Evolutionary conservation across 441 rosid genomes (phyloP), one percentile per base, ranked within the genome.

Genomic region (Breynia disticha): DNA sequence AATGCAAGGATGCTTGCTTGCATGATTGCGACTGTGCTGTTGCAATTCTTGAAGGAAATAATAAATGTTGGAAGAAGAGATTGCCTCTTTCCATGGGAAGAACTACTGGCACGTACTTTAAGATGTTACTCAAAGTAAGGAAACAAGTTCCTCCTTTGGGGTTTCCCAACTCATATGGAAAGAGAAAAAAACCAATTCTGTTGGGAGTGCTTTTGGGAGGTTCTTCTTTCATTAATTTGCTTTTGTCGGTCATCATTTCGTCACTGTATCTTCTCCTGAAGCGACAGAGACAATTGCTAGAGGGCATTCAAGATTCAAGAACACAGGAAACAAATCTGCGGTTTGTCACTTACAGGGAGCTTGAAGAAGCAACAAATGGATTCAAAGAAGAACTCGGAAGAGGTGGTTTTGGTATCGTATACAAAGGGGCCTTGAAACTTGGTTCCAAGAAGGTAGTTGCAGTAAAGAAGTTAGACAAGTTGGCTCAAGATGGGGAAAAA

Each of bases 381-480:
- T 51, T 51, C 39, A 51, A 15, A 19, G 42, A 51, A 51, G 39
- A 21, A 24, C 11, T 51, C 14, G 55, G 55, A 12, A 24, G 55
- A 15, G 55, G 55, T 24, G 38, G 18, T 2, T 51, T 32, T 24
- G 55, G 55, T 15, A 24, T 16, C 2, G 55, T 51, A 14, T 51
- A 51, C 42, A 51, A 24, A 51, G 55, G 55, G 17, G 17, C 32
- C 37, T 42, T 51, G 8, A 13, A 13, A 14, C 16, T 6, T n/a
- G 18, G 22, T n/a, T 5, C 41, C 6, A 37, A 6, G 7, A 11
- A 5, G 41, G 3, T 51, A 3, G 42, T 51, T 15, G 55, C 42
- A 0, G 55, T 51, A 6, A 51, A 51, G n/a, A 51, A 11, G 39
- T 16, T 51, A 3, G 55, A 51, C 55, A 24, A 15, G 55, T 8